A percentile compares a stretch with the other conserved stretches of the same genome.
Evolutionary conservation across 345 rosid species (phyloP).

Genomic region (Populus deltoides): DNA sequence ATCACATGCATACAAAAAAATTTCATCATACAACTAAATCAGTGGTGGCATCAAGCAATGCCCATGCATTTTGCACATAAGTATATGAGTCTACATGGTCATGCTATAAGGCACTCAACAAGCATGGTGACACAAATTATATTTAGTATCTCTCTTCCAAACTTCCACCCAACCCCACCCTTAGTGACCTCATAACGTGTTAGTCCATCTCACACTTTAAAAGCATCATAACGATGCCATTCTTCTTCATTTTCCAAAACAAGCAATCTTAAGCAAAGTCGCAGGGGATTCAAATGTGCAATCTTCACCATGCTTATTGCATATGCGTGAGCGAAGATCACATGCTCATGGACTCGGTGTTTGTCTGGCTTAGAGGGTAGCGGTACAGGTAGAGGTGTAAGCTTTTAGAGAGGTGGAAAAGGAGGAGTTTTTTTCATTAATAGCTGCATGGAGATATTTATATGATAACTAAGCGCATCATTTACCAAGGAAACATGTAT

Average conservation of each 20-base stretch:
- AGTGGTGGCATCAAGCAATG: neutral
- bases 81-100: neutral
- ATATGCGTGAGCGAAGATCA: neutral
- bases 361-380: neutral
- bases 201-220: neutral
- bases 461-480: neutral
- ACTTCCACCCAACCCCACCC: neutral
- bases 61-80: neutral
- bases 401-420: neutral
- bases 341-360: neutral
- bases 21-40: neutral
- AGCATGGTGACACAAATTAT: neutral
- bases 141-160: neutral
- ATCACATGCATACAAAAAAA: neutral
- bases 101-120: neutral
- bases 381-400: neutral
- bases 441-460: neutral
- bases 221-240: neutral
- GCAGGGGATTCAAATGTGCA: neutral
- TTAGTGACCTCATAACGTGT: neutral
- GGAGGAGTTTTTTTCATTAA: neutral
- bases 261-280: neutral
- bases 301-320: neutral
- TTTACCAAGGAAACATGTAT: slow-evolving; percentile 78
- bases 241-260: neutral